Percentiles rank a stretch among this genome's conserved stretches.
These are phyloP conservation scores for Daldinia grandis DNA, from an alignment of 495 filamentous ascomycete species.

Conservation along the genomic window DNA sequence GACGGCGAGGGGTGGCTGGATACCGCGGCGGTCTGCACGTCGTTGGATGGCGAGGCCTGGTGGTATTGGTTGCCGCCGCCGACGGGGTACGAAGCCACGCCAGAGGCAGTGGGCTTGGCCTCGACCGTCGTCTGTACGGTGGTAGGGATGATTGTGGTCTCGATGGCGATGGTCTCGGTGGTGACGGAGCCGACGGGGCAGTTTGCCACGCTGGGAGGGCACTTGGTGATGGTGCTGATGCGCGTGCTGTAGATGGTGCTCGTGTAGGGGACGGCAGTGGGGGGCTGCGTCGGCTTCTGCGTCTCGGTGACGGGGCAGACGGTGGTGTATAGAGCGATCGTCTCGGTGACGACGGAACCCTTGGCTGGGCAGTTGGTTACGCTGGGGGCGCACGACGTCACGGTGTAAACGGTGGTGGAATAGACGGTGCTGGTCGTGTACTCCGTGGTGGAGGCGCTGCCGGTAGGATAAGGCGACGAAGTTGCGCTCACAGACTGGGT, in stretches of 20 bases:
- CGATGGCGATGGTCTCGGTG: constrained; percentile 50
- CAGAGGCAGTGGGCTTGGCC: background rate
- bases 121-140: constrained; percentile 5
- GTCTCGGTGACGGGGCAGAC: constrained; percentile 54
- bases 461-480: constrained; percentile 37
- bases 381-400: constrained; percentile 61
- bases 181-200: constrained; percentile 61
- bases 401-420: constrained; percentile 62
- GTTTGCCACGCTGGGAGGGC: constrained; percentile 62
- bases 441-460: constrained; percentile 15
- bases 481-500: constrained; percentile 22
- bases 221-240: constrained; percentile 64
- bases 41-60: constrained; percentile 21
- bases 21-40: constrained; percentile 12
- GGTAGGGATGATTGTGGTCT: constrained; percentile 17
- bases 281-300: constrained; percentile 30
- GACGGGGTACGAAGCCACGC: constrained; percentile 11
- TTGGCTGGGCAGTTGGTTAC: constrained; percentile 61
- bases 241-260: constrained; percentile 65
- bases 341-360: constrained; percentile 50
- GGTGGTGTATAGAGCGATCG: constrained; percentile 50
- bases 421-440: constrained; percentile 56
- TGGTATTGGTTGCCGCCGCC: constrained; percentile 3
- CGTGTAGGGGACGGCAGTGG: constrained; percentile 39
- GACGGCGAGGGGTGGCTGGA: constrained; percentile 23